phyloP scores from a whole-genome alignment of 257 asterid genomes.

The Parsonsia alboflavescens region DNA sequence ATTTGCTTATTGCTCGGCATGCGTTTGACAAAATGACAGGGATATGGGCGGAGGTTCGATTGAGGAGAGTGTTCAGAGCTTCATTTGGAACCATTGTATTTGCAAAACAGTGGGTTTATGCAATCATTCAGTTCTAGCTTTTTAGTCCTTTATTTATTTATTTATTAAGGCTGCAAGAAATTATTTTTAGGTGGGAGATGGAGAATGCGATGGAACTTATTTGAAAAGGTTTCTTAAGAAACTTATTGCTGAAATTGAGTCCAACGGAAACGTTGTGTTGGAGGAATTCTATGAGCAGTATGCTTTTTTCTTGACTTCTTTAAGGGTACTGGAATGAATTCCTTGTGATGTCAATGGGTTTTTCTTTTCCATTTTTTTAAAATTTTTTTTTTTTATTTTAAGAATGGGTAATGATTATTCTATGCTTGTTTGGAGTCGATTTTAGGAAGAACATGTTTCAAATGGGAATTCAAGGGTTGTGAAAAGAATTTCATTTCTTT shows the following conservation, averaged over 20 bases:
- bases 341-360: not conserved
- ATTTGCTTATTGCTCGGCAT: not conserved
- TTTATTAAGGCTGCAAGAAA: constrained; percentile 4
- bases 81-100: constrained; percentile 69
- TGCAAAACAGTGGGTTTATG: constrained; percentile 42
- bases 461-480: constrained; percentile 52
- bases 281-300: constrained; percentile 77
- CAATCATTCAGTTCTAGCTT: not conserved
- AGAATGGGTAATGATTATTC: not conserved
- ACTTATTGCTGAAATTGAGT: constrained; percentile 68
- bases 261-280: constrained; percentile 54
- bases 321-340: constrained; percentile 34
- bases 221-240: constrained; percentile 68
- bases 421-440: constrained; percentile 3
- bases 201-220: constrained; percentile 47
- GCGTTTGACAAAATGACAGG: constrained; percentile 24
- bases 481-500: constrained; percentile 69
- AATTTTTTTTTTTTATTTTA: not conserved
- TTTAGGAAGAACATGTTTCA: constrained; percentile 46
- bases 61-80: constrained; percentile 56
- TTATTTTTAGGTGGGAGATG: constrained; percentile 32
- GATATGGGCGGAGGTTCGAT: constrained; percentile 72
- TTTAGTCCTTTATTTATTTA: not conserved
- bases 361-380: no score
- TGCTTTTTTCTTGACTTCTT: constrained; percentile 45